These are phyloP conservation scores for Nicotiana tomentosiformis DNA, from an alignment of 257 asterid genomes.

Conservation along the genomic window DNA sequence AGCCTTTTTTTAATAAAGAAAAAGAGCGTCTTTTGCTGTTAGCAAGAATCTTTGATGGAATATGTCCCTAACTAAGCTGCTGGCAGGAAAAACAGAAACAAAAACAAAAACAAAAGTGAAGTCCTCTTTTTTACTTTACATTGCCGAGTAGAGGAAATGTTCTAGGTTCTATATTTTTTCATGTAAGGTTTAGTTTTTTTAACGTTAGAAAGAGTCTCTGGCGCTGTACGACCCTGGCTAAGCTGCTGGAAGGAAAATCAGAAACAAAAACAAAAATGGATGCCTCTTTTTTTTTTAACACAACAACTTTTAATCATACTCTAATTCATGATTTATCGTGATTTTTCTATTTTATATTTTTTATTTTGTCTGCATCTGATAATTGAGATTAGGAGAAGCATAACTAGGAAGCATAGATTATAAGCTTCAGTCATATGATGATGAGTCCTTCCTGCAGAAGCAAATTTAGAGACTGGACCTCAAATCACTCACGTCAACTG, in stretches of 20 bases:
- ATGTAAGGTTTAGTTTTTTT: neutral
- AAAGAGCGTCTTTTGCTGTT: neutral
- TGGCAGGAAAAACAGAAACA: neutral
- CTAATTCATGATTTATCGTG: neutral
- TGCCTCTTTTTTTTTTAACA: neutral
- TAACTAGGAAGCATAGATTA: neutral
- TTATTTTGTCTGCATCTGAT: neutral
- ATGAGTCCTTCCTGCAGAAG: neutral
- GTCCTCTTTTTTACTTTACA: neutral
- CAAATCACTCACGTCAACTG: neutral
- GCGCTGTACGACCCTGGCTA: neutral
- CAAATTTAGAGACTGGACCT: neutral
- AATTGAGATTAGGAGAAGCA: neutral
- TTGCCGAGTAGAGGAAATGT: neutral
- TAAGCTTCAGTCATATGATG: neutral
- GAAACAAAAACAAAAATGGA: neutral
- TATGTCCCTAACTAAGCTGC: neutral
- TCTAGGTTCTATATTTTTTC: neutral
- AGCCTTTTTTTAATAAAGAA: neutral
- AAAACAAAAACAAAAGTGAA: neutral
- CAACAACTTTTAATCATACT: neutral
- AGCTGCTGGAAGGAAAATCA: neutral
- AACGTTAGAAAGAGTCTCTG: neutral
- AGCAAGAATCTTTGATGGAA: neutral
- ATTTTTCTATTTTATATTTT: neutral